Base-by-base conservation (phyloP, 208 protist genomes). In the Strigomonas galati region DNA sequence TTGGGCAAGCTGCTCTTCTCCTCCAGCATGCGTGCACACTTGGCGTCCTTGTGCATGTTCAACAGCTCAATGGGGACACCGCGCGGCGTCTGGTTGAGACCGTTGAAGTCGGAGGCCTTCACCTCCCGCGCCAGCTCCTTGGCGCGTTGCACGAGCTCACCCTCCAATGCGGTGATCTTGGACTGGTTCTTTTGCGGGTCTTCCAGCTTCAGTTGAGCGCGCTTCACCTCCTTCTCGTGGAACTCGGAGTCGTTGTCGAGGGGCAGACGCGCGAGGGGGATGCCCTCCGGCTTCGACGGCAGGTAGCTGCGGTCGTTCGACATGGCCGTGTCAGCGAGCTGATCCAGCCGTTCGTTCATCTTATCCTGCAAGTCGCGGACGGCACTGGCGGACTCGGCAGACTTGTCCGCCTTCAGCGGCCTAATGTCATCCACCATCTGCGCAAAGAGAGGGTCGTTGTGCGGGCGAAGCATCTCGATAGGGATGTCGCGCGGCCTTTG, bases 21-120 rank as follows among this genome's bases (percentile, higher is more conserved):
- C 46, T 88, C 78, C 24, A 82, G 55, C 64, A 84, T 28, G 6
- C 65, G 53, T 9, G 76, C 62, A 64, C 90, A 91, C 48, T 76
- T 76, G 7, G 69, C 46, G 64, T 87, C 74, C 28, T 76, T 70
- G 71, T 93, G 84, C 7, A 82, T 78, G 28, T 82, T 71, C 30
- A 93, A 67, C 49, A 91, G 63, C 62, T 73, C 77, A n/a, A 93
- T 59, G 5, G 87, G 87, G 43, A 93, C 81, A 53, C 77, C 87
- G 26, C 74, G 73, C n/a, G 82, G 77, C 6, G 60, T 55, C 51
- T 66, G 67, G 0, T 75, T 57, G 9, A 93, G 73, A 2, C 55
- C 73, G 51, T 74, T 54, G 31, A 89, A 65, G 60, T 93, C 87
- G n/a, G 68, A 44, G 17, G 27, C 51, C 69, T 89, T 88, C 43